Evolutionary conservation across 805 yeast genomes (phyloP), one percentile per base, ranked within the genome.

Genomic region (Kodamaea jinghongensis): DNA sequence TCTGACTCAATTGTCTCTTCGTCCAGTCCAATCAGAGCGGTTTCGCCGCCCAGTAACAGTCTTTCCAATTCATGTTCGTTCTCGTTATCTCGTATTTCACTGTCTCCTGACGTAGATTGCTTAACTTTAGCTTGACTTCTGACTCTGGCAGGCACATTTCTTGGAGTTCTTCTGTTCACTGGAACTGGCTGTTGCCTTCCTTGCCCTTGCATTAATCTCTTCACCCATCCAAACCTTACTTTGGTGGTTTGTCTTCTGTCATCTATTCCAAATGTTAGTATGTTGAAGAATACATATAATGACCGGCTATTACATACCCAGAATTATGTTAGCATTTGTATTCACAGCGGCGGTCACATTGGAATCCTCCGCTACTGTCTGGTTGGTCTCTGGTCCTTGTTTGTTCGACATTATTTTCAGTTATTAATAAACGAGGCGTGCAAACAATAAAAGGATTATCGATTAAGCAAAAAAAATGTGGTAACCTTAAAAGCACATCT

Each of bases 191-290:
- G 42, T 29, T 41, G 44, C 27, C 61, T 52, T 38, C 46, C 55
- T 31, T 52, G 68, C 29, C 68, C 66, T 44, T 65, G 70, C 56
- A 66, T 65, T 23, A 66, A 59, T 30, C 71, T 49, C 37, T 54
- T 56, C n/a, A 66, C 71, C 71, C 71, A 66, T 13, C 64, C 56
- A 42, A 66, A 66, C 16, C 71, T 51, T 37, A 61, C 58, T 17
- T 58, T 51, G 22, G 52, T 45, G 5, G 23, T 5, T 20, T 20
- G 60, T 27, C 66, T 57, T 48, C 36, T 37, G 28, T 37, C 36
- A 13, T 25, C 28, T 34, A 9, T 26, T 12, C n/a, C 13, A 15
- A 28, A 28, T 13, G 31, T 28, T 13, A 15, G 31, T 13, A 28
- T 13, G 17, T 28, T 28, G 22, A 17, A 15, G 33, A 14, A 30